Percentiles rank a stretch among this genome's conserved stretches.
Evolutionary conservation across 2,329 filamentous ascomycete species (phyloP).

Genomic region (Plenodomus biglobosus): DNA sequence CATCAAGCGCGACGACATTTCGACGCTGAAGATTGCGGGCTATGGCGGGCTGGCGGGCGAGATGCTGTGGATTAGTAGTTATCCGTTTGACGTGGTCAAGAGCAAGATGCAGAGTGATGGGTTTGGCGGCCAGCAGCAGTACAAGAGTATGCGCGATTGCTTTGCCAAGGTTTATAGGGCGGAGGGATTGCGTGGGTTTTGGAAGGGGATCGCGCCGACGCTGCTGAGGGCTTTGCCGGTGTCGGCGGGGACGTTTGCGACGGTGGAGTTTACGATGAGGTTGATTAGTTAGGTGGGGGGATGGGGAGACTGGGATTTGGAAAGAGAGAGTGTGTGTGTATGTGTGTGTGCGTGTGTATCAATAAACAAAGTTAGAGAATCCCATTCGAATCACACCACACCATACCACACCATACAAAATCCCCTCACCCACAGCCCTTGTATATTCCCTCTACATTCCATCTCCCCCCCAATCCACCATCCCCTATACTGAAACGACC

Average conservation of each 20-base stretch:
- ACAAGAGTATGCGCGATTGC: constrained; percentile 82
- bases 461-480: too few relatives aligned
- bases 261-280: constrained; percentile 46
- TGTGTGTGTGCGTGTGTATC: too few relatives aligned
- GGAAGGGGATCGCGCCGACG: constrained; percentile 91
- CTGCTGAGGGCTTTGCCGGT: constrained; percentile 95
- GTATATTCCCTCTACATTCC: too few relatives aligned
- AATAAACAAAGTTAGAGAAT: too few relatives aligned
- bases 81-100: constrained; percentile 97
- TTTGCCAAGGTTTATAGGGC: constrained; percentile 77
- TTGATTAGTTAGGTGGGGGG: constrained; percentile 12
- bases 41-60: constrained; percentile 95
- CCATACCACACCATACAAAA: too few relatives aligned
- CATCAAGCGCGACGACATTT: constrained; percentile 73
- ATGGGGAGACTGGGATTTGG: too few relatives aligned
- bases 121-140: constrained; percentile 72
- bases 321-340: too few relatives aligned
- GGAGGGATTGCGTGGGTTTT: constrained; percentile 83
- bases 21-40: constrained; percentile 80
- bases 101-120: constrained; percentile 99
- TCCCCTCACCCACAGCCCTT: too few relatives aligned
- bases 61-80: constrained; percentile 87
- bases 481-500: too few relatives aligned
- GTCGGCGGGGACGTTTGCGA: constrained; percentile 94
- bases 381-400: too few relatives aligned